Base-by-base conservation (phyloP, 1,139 yeast genomes). In the Lodderomyces pseudojiufengensis region DNA sequence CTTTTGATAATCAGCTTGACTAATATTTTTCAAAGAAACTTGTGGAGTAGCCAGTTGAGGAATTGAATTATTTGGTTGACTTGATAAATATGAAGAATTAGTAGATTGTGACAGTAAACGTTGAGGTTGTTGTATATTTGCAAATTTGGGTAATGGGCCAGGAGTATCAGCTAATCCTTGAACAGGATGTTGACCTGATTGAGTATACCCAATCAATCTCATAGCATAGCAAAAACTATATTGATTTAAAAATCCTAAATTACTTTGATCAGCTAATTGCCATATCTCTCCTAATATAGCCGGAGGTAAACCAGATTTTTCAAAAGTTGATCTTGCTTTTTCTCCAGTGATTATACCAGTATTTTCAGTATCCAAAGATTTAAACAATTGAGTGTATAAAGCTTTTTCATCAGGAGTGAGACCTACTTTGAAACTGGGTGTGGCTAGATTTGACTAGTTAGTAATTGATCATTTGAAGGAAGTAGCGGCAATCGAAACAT, bases 321-420 rank as follows among this genome's bases (percentile, higher is more conserved):
- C 95, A 48, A 94, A 80, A 4, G 95, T 71, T 8, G 85, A 70
- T 47, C 95, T 76, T n/a, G 96, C 90, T 36, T 82, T 79, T 30
- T 84, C 95, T 23, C 98, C 98, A 7, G 97, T 85, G 41, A 92
- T 84, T 31, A 84, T 71, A 3, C 96, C 96, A 32, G 84, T 65
- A 32, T 75, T 73, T 48, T 85, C 95, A 2, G 82, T 76, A 57
- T 92, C 98, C 49, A 92, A 73, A 31, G 82, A 70, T 44, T 76
- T 77, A 68, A 92, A 94, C 37, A 88, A 71, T 43, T 78, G 81
- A 11, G 86, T 79, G 56, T 78, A 88, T 39, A 79, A 69, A 46
- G 70, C 69, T 57, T 84, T 80, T 59, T 92, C 99, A 43, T 87
- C 95, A 24, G 80, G 67, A 10, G 94, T 78, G 46, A 92, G 78